Evolutionary conservation across 2,329 filamentous ascomycete species (phyloP).

Genomic region (Beauveria medogensis): DNA sequence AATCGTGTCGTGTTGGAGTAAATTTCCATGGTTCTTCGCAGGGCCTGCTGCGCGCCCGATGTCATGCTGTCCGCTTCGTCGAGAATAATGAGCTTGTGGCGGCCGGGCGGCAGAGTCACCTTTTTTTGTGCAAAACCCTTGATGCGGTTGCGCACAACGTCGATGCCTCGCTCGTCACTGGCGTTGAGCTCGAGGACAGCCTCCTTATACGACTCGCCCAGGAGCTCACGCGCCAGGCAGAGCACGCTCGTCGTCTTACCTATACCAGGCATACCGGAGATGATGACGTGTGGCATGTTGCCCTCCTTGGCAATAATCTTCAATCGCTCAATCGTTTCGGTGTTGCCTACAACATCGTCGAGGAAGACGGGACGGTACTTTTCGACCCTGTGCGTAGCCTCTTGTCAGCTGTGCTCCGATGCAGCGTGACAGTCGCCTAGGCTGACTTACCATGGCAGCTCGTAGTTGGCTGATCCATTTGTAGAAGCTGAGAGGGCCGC

Average conservation of each 20-base stretch:
- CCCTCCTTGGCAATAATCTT: slow-evolving; percentile 98
- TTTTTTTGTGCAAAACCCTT: slow-evolving; percentile 99
- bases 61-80: slow-evolving; percentile 99
- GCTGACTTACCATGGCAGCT: slow-evolving; percentile 63
- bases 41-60: slow-evolving; percentile 86
- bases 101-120: slow-evolving; percentile 81
- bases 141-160: slow-evolving; percentile 94
- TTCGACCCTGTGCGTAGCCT: slow-evolving; percentile 66
- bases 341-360: slow-evolving; percentile 96
- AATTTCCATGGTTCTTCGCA: slow-evolving; percentile 96
- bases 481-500: slow-evolving; percentile 42
- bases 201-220: slow-evolving; percentile 94
- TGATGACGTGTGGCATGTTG: slow-evolving; percentile 99
- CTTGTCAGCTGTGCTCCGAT: slow-evolving; percentile 17
- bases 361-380: slow-evolving; percentile 94
- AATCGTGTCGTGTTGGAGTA: slow-evolving; percentile 95
- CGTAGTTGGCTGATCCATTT: slow-evolving; percentile 52
- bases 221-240: slow-evolving; percentile 82
- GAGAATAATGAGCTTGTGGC: slow-evolving; percentile 94
- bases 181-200: slow-evolving; percentile 94
- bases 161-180: slow-evolving; percentile 93
- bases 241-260: slow-evolving; percentile 96
- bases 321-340: slow-evolving; percentile 90
- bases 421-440: background rate
- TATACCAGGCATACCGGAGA: slow-evolving; percentile 98